Evolutionary conservation across 192 early-diverging fungal genomes (phyloP), one percentile per base, ranked within the genome.

Genomic region (Irineochytrium annulatum): DNA sequence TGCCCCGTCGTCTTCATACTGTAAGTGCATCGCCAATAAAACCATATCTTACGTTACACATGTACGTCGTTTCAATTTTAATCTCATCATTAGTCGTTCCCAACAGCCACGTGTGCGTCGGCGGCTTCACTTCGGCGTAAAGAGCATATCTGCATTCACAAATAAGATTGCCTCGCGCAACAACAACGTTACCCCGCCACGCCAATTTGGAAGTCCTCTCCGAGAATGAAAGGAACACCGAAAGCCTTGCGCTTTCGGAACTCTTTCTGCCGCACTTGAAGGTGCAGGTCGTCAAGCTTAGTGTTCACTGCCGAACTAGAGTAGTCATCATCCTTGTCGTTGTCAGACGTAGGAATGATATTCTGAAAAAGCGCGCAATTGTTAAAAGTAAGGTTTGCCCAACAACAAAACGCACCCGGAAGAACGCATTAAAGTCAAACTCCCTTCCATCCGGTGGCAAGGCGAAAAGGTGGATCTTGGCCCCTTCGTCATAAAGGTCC

Each of bases 381-480:
- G 34, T 28, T 53, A 52, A 11, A 61, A 20, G 14, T 22, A 16
- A 22, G 37, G 20, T 13, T 29, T 27, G 0, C 39, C 27, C 2
- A 20, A 30, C 8, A 34, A 20, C 24, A 55, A 14, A 60, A 53
- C 35, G 30, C 70, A 87, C 87, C 74, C 68, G 62, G 60, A 83
- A 90, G 63, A 88, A 90, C 8, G 62, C 39, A 0, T 75, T 66
- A 30, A 71, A 68, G 48, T 86, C 70, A 55, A 91, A 91, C 1
- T 24, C 24, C 16, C 11, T 20, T 6, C 22, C 45, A 14, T 62
- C 55, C 26, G 62, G 70, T 53, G 85, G 72, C 6, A 88, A 68
- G 30, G 79, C 76, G 67, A 87, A 88, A 22, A 90, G 57, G 19
- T 86, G 76, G 37, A 88, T 75, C 16, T 73, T 69, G 56, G 86